Evolutionary conservation across 2,329 filamentous ascomycete genomes (phyloP).

Genomic region (Pseudogymnoascus sp.): DNA sequence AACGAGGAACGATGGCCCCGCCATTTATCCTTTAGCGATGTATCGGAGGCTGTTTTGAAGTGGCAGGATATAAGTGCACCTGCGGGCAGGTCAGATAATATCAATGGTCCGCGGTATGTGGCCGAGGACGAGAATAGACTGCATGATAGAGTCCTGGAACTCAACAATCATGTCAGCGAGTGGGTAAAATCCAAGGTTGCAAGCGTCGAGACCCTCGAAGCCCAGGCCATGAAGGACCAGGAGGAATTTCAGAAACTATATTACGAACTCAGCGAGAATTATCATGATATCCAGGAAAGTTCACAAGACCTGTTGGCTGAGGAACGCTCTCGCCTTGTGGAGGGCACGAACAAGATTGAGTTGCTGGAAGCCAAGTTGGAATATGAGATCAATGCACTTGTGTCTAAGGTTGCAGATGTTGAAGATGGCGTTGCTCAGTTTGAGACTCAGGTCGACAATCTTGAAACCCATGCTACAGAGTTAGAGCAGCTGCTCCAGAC

Average conservation of each 20-base stretch:
- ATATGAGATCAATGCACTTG: constrained; percentile 79
- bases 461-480: constrained; percentile 56
- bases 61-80: constrained; percentile 51
- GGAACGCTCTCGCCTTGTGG: constrained; percentile 60
- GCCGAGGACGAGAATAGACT: constrained; percentile 50
- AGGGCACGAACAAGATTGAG: constrained; percentile 71
- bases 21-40: constrained; percentile 66
- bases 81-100: constrained; percentile 27
- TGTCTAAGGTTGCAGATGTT: constrained; percentile 74
- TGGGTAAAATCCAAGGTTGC: constrained; percentile 55
- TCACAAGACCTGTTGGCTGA: constrained; percentile 61
- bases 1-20: constrained; percentile 60
- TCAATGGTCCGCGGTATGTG: constrained; percentile 27
- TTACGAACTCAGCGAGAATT: constrained; percentile 60
- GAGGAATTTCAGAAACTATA: constrained; percentile 60
- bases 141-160: constrained; percentile 41
- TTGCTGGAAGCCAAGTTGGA: constrained; percentile 76
- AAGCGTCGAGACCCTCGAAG: constrained; percentile 51
- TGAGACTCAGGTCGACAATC: constrained; percentile 65
- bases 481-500: constrained; percentile 39
- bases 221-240: constrained; percentile 52
- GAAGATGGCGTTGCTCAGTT: constrained; percentile 76
- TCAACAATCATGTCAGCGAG: constrained; percentile 45
- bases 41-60: constrained; percentile 62
- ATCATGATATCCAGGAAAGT: constrained; percentile 57